Conservation (phyloP, 306 rosid genomes). For the Quercus robur region DNA sequence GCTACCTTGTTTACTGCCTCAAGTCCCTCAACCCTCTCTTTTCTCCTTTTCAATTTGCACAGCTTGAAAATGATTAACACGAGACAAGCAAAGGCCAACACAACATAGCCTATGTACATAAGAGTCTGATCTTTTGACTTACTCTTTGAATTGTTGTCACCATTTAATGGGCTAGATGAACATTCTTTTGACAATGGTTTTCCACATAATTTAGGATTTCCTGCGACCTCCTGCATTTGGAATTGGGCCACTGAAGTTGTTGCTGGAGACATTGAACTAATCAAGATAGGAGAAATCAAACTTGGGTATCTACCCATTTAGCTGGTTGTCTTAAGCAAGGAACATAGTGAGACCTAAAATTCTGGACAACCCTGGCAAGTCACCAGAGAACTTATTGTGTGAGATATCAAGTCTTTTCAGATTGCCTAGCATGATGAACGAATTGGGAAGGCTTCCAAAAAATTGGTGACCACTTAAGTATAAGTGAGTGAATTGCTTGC, state of each 20-base stretch:
- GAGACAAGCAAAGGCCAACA: slow-evolving; percentile 38
- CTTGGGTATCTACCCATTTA: slow-evolving; percentile 48
- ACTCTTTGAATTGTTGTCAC: slow-evolving; percentile 24
- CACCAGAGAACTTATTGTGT: slow-evolving; percentile 45
- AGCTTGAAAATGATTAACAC: slow-evolving; percentile 31
- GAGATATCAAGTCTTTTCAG: slow-evolving; percentile 61
- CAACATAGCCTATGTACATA: slow-evolving; percentile 64
- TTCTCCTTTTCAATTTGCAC: slow-evolving; percentile 35
- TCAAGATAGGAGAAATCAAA: slow-evolving; percentile 58
- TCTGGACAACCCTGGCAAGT: slow-evolving; percentile 51
- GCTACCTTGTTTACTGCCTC: slow-evolving; percentile 29
- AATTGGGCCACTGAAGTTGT: slow-evolving; percentile 48
- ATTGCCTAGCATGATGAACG: slow-evolving; percentile 45
- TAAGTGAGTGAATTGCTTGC: slow-evolving; percentile 54
- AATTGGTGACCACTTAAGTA: slow-evolving; percentile 45
- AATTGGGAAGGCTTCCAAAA: slow-evolving; percentile 51
- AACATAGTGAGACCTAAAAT: slow-evolving; percentile 61
- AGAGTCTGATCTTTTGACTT: slow-evolving; percentile 35
- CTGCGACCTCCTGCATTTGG: slow-evolving; percentile 46
- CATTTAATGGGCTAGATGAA: background rate
- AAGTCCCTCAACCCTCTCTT: slow-evolving; percentile 38
- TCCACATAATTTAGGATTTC: slow-evolving; percentile 65
- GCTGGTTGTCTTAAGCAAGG: slow-evolving; percentile 57
- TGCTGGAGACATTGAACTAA: slow-evolving; percentile 53
- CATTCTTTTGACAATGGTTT: slow-evolving; percentile 49